These are phyloP conservation scores for Chaetomium globosum DNA, from an alignment of 2,329 filamentous ascomycete genomes.

Conservation along the genomic window DNA sequence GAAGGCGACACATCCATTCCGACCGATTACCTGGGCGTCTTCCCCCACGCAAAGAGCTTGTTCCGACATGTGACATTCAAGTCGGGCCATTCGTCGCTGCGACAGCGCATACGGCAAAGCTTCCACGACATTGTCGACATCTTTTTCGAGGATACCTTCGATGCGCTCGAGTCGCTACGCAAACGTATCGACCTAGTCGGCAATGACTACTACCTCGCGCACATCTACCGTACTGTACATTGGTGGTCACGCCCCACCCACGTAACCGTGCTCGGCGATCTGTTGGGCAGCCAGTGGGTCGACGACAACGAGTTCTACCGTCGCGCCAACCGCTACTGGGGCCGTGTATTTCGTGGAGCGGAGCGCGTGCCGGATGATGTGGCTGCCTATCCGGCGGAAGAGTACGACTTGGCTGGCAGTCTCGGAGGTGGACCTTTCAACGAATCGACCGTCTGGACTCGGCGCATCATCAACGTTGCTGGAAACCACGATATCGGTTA, in stretches of 20 bases:
- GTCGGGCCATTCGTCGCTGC: slow-evolving; percentile 50
- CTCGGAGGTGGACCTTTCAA: slow-evolving; percentile 50
- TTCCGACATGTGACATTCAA: slow-evolving; percentile 53
- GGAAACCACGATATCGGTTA: slow-evolving; percentile 98
- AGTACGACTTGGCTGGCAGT: slow-evolving; percentile 55
- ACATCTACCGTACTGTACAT: slow-evolving; percentile 80
- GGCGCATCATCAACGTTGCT: slow-evolving; percentile 80
- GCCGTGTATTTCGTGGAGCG: slow-evolving; percentile 71
- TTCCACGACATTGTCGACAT: slow-evolving; percentile 65
- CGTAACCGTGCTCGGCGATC: slow-evolving; percentile 83
- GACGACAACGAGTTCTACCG: slow-evolving; percentile 77
- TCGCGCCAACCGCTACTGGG: slow-evolving; percentile 77
- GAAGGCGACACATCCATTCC: slow-evolving; percentile 88
- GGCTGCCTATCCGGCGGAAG: slow-evolving; percentile 51
- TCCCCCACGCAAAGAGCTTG: slow-evolving; percentile 57
- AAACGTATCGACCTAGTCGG: slow-evolving; percentile 88
- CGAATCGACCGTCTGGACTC: slow-evolving; percentile 65
- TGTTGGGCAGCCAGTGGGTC: slow-evolving; percentile 96
- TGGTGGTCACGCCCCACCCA: slow-evolving; percentile 90
- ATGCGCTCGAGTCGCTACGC: slow-evolving; percentile 65
- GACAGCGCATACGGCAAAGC: slow-evolving; percentile 55
- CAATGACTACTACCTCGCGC: slow-evolving; percentile 92
- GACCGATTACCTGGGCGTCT: slow-evolving; percentile 54
- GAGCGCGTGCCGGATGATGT: slow-evolving; percentile 63
- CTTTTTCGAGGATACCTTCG: slow-evolving; percentile 67